phyloP scores from a whole-genome alignment of 176 grass and related monocot genomes.

The Alloteropsis semialata region DNA sequence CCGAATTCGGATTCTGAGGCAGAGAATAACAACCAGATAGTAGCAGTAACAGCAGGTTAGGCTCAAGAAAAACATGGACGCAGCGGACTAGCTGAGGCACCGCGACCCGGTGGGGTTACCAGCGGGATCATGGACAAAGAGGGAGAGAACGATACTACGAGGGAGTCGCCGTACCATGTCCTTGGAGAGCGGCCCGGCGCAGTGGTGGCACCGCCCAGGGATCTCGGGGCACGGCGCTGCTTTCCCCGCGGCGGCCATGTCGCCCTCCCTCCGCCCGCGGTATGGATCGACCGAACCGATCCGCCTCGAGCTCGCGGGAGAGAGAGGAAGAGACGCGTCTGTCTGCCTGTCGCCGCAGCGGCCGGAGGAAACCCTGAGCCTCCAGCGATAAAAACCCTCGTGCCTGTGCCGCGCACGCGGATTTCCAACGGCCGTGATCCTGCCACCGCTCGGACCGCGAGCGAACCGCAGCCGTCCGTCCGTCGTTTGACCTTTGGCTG shows the following conservation, averaged over 20 bases:
- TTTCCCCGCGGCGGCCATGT: conserved; percentile 20
- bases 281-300: not conserved
- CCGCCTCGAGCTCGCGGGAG: conserved; percentile 6
- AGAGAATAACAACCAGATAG: not conserved
- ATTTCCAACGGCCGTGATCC: conserved; percentile 10
- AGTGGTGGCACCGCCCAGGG: conserved; percentile 48
- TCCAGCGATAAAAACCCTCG: conserved; percentile 19
- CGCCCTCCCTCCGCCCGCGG: not conserved
- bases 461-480: conserved; percentile 6
- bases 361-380: conserved; percentile 15
- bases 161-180: conserved; percentile 53
- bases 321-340: not conserved
- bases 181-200: conserved; percentile 75
- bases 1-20: not conserved
- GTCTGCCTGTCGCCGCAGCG: not conserved
- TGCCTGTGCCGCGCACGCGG: not conserved
- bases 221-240: conserved; percentile 34
- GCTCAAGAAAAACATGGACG: not conserved
- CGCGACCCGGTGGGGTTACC: not conserved
- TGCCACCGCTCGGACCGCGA: not conserved
- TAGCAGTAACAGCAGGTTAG: not conserved
- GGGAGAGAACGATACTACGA: not conserved
- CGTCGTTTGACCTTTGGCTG: too few relatives aligned
- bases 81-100: not conserved
- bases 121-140: not conserved